Conservation (phyloP, 73 alveolate species). For the Paramecium octaurelia region DNA sequence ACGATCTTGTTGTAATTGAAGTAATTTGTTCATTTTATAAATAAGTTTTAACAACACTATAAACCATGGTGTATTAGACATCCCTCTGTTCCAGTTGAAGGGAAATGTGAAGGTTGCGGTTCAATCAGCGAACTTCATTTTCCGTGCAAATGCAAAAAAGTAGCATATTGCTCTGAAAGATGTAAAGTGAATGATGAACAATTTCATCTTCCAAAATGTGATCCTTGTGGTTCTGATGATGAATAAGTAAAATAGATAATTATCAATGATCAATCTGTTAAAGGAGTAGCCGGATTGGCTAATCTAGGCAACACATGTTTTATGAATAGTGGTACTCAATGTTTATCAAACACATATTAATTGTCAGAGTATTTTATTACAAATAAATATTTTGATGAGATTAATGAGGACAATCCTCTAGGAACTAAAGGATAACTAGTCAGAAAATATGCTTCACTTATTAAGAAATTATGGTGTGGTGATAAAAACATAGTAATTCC, state of each 20-base stretch:
- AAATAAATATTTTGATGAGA: conserved; percentile 70
- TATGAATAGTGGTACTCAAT: conserved; percentile 95
- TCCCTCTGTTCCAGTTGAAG: conserved; percentile 51
- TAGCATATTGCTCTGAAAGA: conserved; percentile 64
- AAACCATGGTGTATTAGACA: conserved; percentile 48
- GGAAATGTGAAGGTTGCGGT: conserved; percentile 74
- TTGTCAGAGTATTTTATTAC: conserved; percentile 84
- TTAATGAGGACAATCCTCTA: conserved; percentile 88
- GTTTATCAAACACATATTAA: conserved; percentile 86
- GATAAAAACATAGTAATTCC: conserved; percentile 34
- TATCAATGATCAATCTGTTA: background rate
- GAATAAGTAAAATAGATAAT: background rate
- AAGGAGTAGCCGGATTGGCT: conserved; percentile 88
- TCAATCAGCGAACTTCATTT: conserved; percentile 17
- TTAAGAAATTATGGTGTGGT: conserved; percentile 57
- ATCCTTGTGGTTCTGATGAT: conserved; percentile 60
- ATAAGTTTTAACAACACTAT: background rate
- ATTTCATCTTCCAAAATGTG: conserved; percentile 69
- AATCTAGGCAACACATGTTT: conserved; percentile 99
- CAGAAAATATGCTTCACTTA: conserved; percentile 30
- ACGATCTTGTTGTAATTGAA: background rate
- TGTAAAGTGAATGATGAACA: conserved; percentile 72
- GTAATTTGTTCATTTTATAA: background rate
- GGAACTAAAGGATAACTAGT: conserved; percentile 88
- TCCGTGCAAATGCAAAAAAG: conserved; percentile 72